Evolutionary conservation across 495 filamentous ascomycete species (phyloP), one percentile per base, ranked within the genome.

Genomic region (Talaromyces stipitatus): DNA sequence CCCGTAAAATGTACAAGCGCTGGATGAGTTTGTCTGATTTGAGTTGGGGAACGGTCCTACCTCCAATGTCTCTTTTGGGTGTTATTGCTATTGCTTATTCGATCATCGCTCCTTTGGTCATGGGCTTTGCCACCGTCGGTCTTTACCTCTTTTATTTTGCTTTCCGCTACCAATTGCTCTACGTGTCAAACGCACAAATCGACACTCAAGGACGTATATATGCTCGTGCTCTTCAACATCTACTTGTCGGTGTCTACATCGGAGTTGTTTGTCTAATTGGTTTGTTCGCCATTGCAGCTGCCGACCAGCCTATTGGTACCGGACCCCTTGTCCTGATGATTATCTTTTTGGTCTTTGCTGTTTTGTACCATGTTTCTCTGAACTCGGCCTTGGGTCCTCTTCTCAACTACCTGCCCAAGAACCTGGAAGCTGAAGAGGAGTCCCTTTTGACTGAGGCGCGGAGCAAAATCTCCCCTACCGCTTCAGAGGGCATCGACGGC

Each of bases 161-260:
- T 55, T 97, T 89, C 82, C 84, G 91, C 4, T 97, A 98, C 79
- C 96, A 98, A 67, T 68, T 97, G 63, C 80, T 98, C 48, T 98
- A 95, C 70, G 90, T 96, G 51, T 90, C 86, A 52, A 89, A 95
- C 64, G 81, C 87, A 27, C 60, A 78, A 53, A 86, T 97, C 66
- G 92, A 98, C 72, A 97, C 94, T 24, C 90, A 95, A 61, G 94
- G 94, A 55, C 82, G 88, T 32, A 82, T 88, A 59, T 98, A 97
- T 67, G 85, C 88, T 4, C 84, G 85, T 32, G 94, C 89, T n/a
- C 73, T 98, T 59, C 91, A 97, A 68, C 94, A 98, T 61, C 83
- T 95, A 59, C 87, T 92, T 41, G 85, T 88, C 1, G 94, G 94
- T 60, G 79, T 94, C 55, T 98, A 98, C 70, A 73, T 98, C 14